Evolutionary conservation across 106 monocot genomes (phyloP), one percentile per base, ranked within the genome.

Genomic region (Dioscorea alata): DNA sequence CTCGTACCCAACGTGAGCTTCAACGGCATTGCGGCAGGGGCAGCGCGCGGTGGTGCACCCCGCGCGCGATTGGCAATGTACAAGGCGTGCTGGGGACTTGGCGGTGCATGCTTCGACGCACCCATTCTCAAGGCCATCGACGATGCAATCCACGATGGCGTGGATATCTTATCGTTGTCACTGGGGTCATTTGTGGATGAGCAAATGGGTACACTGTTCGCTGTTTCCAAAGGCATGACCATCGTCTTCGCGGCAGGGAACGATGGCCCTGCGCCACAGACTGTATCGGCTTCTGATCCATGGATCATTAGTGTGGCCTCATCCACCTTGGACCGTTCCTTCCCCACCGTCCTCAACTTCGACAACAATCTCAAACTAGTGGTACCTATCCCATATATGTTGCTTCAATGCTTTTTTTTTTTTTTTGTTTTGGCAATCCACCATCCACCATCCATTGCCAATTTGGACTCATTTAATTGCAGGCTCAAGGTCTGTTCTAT

Each of bases 271-370:
- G 54, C 35, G 0, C 65, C 64, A 1, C 64, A 80, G 23, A 65
- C 60, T 0, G 50, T 84, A 0, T 0, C 4, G 18, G 74, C 80
- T 61, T 14, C 34, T 0, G 12, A 42, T 0, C 84, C 84, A 0
- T 84, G 80, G 84, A 73, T 74, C 15, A 70, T 76, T 12, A 75
- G 80, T 0, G 84, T 84, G 0, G 84, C 69, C 2, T 76, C 76
- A 7, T 76, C 60, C 73, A 69, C 75, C 7, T 59, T 79, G 0
- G 84, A 84, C 57, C 75, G 84, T 19, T 75, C 75, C 0, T 84
- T 84, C 59, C 75, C 73, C 4, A 73, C 84, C 6, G 24, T 61
- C 10, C 68, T 80, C 20, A 80, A 71, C 1, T 79, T 84, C 19
- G 79, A 75, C 19, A 64, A 84, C 57, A 65, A 61, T 10, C 62